Evolutionary conservation across 352 stramenopile species (phyloP), one percentile per base, ranked within the genome.

Genomic region (Globisporangium okanoganense): DNA sequence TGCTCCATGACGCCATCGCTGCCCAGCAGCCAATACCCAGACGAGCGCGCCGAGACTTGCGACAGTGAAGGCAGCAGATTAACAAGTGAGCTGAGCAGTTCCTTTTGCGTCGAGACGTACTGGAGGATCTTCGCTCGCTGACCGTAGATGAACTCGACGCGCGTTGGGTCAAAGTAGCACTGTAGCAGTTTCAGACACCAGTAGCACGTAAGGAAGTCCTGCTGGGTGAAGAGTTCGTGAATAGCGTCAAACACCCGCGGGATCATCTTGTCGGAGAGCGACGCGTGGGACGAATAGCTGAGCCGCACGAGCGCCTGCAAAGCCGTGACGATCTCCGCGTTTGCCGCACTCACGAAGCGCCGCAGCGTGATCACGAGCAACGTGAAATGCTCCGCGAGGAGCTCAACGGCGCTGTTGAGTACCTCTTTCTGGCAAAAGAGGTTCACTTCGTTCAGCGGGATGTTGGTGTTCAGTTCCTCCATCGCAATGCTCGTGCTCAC

Each of bases 171-270:
- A 57, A 92, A 84, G 59, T 87, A 82, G 44, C 75, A 76, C 56
- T 92, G 80, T 9, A 92, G 50, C 10, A 90, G 61, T 41, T 81
- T 71, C 20, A 92, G 64, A 18, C 79, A 84, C 82, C 82, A 92
- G 56, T 90, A 92, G 36, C 69, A 78, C 7, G 66, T 78, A 41
- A 92, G 67, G 35, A 79, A 73, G 36, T 92, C 76, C 53, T 82
- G 76, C 29, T 83, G 75, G 5, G 76, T 43, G 49, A 92, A 61
- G 8, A 92, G 72, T 40, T 85, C 79, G 24, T 85, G 68, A 0
- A 87, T 57, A 3, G 70, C 78, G 25, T 88, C 76, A 43, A 87
- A 71, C 14, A 90, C 63, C 0, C 69, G 64, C 31, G 72, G 67
- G 25, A 82, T 79, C 72, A 68, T 71, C 29, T 62, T 61, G 35